Percentiles rank a stretch among this genome's conserved stretches.
Conservation (phyloP, 345 rosid genomes). For the Gossypium rotundifolium region DNA sequence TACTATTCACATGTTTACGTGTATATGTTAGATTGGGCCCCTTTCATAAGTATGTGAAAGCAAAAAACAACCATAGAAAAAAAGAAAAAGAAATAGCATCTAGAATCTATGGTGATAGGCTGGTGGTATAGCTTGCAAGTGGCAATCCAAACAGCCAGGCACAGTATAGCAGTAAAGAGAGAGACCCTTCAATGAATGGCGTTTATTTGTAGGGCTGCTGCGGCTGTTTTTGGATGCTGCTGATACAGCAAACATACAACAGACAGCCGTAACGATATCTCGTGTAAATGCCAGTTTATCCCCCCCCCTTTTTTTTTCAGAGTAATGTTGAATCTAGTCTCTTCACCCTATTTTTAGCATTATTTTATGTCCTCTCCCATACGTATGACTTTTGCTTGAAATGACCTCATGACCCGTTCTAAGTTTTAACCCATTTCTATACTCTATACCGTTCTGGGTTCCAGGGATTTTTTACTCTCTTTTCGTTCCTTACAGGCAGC, state of each 20-base stretch:
- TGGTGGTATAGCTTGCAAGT: background rate
- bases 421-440: too few relatives aligned
- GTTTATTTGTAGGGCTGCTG: background rate
- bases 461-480: too few relatives aligned
- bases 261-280: constrained; percentile 23
- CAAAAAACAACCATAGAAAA: background rate
- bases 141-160: background rate
- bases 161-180: background rate
- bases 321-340: too few relatives aligned
- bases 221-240: background rate
- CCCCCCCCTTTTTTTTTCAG: too few relatives aligned
- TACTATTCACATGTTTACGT: background rate
- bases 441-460: too few relatives aligned
- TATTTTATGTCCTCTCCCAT: too few relatives aligned
- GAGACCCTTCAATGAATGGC: background rate
- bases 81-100: background rate
- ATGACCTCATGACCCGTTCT: too few relatives aligned
- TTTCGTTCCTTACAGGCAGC: too few relatives aligned
- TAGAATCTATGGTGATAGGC: background rate
- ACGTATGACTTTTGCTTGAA: too few relatives aligned
- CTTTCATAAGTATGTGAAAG: background rate
- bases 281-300: background rate
- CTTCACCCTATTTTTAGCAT: too few relatives aligned
- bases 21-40: constrained; percentile 4
- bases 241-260: background rate